A percentile compares a stretch with the other conserved stretches of the same genome.
phyloP scores from a whole-genome alignment of 202 grass and related monocot species.

The Zizania palustris region DNA sequence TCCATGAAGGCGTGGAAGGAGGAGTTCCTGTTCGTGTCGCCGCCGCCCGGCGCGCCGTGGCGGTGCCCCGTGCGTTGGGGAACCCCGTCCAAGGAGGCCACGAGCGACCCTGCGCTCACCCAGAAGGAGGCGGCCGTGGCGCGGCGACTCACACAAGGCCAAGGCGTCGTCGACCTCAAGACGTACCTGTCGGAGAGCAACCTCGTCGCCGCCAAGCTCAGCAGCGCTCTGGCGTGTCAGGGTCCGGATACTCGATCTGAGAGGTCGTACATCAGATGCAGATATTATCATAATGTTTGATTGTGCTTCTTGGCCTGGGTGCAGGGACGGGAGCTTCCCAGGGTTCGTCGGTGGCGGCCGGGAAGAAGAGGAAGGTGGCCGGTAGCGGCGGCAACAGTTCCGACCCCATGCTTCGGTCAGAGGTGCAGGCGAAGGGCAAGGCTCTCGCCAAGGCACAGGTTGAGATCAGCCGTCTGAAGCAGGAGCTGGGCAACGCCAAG shows the following conservation, averaged over 20 bases:
- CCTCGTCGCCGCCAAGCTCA: constrained; percentile 52
- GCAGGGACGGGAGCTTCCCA: constrained; percentile 26
- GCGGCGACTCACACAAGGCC: constrained; percentile 30
- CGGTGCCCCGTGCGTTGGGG: constrained; percentile 44
- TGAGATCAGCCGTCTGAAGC: constrained; percentile 33
- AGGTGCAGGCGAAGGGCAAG: constrained; percentile 41
- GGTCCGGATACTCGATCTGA: neutral
- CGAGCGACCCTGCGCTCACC: constrained; percentile 37
- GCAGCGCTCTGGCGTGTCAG: constrained; percentile 12
- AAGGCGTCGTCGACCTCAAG: constrained; percentile 48
- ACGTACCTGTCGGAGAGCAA: constrained; percentile 49
- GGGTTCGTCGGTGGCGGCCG: neutral
- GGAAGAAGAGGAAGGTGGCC: constrained; percentile 38
- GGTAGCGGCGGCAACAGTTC: neutral
- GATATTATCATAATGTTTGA: neutral
- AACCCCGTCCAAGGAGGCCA: constrained; percentile 32
- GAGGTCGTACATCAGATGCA: neutral
- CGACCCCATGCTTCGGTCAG: constrained; percentile 27
- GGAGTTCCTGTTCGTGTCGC: constrained; percentile 47
- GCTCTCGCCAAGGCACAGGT: constrained; percentile 39
- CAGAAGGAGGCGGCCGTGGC: constrained; percentile 22
- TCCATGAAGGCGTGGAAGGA: constrained; percentile 52
- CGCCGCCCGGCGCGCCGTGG: constrained; percentile 40
- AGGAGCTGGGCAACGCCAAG: constrained; percentile 41
- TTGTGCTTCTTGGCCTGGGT: neutral